These are phyloP conservation scores for Oldenlandia corymbosa DNA, from an alignment of 257 asterid species.

Conservation along the genomic window DNA sequence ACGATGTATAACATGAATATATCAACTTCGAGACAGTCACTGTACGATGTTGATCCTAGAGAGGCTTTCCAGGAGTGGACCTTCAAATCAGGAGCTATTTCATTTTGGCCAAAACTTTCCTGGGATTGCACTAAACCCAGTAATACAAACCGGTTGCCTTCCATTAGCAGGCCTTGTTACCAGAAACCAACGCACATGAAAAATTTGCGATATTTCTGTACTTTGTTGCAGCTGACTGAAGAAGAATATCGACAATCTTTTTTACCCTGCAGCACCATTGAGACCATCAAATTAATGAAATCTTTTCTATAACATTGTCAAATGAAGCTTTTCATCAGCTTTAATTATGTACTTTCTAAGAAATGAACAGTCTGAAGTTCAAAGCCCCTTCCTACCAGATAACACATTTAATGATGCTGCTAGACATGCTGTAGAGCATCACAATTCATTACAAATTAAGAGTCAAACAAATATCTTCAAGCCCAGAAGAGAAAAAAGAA, in stretches of 20 bases:
- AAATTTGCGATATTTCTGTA: neutral
- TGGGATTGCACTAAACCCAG: neutral
- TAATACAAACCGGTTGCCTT: neutral
- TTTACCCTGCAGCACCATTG: neutral
- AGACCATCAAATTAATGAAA: neutral
- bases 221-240: neutral
- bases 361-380: too few relatives aligned
- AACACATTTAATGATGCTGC: neutral
- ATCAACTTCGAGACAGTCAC: too few relatives aligned
- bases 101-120: slow-evolving; percentile 1
- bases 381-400: neutral
- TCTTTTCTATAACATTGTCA: neutral
- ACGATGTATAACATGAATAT: too few relatives aligned
- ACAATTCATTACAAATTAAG: neutral
- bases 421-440: neutral
- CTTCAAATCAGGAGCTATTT: slow-evolving; percentile 1
- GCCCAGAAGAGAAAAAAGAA: neutral
- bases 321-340: neutral
- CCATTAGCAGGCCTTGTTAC: neutral
- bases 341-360: neutral
- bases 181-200: neutral
- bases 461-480: neutral
- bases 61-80: neutral
- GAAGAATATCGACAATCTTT: neutral
- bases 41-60: neutral